phyloP scores from a whole-genome alignment of 2,329 filamentous ascomycete species.

The Monilinia fructicola region DNA sequence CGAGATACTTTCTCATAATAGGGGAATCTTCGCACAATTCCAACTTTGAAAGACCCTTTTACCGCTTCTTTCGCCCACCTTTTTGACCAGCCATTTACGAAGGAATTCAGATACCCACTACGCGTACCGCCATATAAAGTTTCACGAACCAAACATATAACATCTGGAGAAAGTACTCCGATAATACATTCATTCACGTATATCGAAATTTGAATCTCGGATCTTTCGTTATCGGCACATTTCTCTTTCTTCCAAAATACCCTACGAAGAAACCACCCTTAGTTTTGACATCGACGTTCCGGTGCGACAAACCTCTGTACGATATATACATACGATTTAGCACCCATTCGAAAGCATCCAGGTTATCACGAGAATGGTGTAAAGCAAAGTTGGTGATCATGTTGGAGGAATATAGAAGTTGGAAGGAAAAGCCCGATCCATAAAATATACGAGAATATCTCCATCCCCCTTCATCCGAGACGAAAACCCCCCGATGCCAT shows the following conservation, averaged over 20 bases:
- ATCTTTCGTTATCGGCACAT: conserved; percentile 2
- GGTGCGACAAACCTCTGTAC: background rate
- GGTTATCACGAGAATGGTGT: conserved; percentile 21
- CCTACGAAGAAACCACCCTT: background rate
- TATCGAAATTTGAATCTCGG: conserved; percentile 8
- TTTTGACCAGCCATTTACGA: conserved; percentile 21
- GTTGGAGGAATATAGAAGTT: conserved; percentile 25
- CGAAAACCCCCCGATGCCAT: background rate
- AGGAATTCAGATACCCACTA: conserved; percentile 18
- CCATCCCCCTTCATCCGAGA: conserved; percentile 4
- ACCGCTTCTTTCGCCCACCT: conserved; percentile 25
- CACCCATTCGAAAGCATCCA: background rate
- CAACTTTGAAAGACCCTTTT: conserved; percentile 16
- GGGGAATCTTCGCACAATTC: conserved; percentile 11
- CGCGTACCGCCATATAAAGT: conserved; percentile 20
- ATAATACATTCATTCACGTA: background rate
- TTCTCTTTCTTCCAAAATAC: background rate
- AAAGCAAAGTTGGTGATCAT: conserved; percentile 21
- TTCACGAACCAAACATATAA: conserved; percentile 17
- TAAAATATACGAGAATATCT: conserved; percentile 19
- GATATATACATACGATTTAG: background rate
- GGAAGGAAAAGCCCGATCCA: conserved; percentile 25
- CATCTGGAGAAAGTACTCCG: conserved; percentile 13
- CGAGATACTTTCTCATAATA: conserved; percentile 9
- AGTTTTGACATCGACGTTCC: conserved; percentile 11